Conservation (phyloP, 2,329 filamentous ascomycete species). For the Diaporthe eres region DNA sequence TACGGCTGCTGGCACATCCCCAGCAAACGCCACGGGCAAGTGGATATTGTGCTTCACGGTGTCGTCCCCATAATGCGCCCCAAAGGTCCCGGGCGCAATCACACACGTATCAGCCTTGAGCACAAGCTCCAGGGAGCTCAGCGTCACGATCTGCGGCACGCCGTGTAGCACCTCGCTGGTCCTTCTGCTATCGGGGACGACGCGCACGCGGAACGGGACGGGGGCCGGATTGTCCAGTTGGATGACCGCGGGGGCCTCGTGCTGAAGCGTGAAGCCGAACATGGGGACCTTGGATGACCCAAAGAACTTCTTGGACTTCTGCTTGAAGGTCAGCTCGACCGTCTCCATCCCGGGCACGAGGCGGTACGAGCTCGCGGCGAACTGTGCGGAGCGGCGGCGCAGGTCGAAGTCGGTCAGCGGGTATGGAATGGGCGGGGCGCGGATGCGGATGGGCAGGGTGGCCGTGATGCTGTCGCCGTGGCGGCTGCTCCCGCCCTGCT, state of each 20-base stretch:
- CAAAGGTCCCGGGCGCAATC: constrained; percentile 41
- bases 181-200: constrained; percentile 38
- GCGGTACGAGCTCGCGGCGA: constrained; percentile 45
- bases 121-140: constrained; percentile 43
- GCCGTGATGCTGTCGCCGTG: constrained; percentile 37
- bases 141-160: constrained; percentile 36
- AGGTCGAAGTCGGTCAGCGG: constrained; percentile 45
- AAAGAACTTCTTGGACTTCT: constrained; percentile 52
- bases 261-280: constrained; percentile 47
- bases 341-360: constrained; percentile 51
- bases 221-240: constrained; percentile 48
- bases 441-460: constrained; percentile 46
- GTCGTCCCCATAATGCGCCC: not conserved
- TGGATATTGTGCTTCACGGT: not conserved
- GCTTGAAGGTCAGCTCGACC: constrained; percentile 50
- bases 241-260: constrained; percentile 48
- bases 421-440: constrained; percentile 7
- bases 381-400: not conserved
- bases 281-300: constrained; percentile 51
- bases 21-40: not conserved
- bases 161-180: constrained; percentile 43
- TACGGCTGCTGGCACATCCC: not conserved
- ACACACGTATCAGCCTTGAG: constrained; percentile 41
- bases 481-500: constrained; percentile 14
- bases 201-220: constrained; percentile 45